Evolutionary conservation across 2,329 filamentous ascomycete species (phyloP).

Genomic region (Paecilomyces variotii): DNA sequence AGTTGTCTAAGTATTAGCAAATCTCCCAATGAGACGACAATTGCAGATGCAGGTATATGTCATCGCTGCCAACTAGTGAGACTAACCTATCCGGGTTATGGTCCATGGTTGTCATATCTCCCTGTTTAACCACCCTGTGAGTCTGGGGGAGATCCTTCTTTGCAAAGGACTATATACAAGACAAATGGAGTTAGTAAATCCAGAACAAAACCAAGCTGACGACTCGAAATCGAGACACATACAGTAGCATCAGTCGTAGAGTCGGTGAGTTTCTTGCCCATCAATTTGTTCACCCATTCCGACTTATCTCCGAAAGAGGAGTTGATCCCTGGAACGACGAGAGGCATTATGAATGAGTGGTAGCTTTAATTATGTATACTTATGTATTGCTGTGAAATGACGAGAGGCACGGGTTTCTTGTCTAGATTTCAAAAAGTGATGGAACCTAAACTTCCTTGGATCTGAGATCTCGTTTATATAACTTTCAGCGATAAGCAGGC

Average conservation of each 20-base stretch:
- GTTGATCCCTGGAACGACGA: slow-evolving; percentile 39
- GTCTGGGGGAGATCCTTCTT: slow-evolving; percentile 38
- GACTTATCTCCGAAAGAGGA: slow-evolving; percentile 23
- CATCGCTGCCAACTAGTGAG: background rate
- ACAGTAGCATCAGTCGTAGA: slow-evolving; percentile 26
- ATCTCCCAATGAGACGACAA: background rate
- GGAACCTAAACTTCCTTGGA: background rate
- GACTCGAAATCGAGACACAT: slow-evolving; percentile 8
- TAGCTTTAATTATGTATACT: background rate
- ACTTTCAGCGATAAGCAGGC: background rate
- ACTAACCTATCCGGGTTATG: slow-evolving; percentile 34
- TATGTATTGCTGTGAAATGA: no score
- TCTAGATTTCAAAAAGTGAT: background rate
- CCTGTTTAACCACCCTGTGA: slow-evolving; percentile 37
- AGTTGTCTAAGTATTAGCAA: background rate
- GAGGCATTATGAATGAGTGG: slow-evolving; percentile 32
- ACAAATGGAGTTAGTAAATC: background rate
- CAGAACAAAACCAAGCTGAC: background rate
- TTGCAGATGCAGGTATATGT: slow-evolving; percentile 1
- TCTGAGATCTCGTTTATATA: background rate
- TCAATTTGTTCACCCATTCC: slow-evolving; percentile 38
- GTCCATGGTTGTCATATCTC: slow-evolving; percentile 33
- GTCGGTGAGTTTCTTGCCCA: slow-evolving; percentile 39
- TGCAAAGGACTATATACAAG: slow-evolving; percentile 31
- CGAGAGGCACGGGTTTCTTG: no score